Evolutionary conservation across 1,284 basidiomycete species (phyloP).

Genomic region (Pholiota adiposa): DNA sequence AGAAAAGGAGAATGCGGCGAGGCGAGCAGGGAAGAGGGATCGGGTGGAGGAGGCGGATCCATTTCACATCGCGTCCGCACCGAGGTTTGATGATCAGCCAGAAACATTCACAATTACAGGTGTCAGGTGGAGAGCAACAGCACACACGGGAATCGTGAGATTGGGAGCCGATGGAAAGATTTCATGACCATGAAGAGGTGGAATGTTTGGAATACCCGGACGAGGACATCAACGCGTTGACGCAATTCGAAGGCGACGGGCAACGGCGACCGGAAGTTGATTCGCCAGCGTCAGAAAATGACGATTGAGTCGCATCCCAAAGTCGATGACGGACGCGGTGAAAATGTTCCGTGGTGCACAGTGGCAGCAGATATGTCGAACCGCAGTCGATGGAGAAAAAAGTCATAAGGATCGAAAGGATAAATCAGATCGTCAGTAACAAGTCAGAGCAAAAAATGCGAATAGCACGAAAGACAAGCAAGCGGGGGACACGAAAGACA

Average conservation of each 20-base stretch:
- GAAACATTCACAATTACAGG: background rate
- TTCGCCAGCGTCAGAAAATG: background rate
- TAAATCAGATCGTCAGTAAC: background rate
- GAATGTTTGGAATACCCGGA: background rate
- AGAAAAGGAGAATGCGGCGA: background rate
- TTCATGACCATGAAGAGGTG: background rate
- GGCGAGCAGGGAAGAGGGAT: background rate
- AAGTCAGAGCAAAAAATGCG: background rate
- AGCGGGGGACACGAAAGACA: background rate
- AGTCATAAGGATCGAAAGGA: background rate
- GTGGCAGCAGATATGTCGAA: background rate
- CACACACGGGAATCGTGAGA: conserved; percentile 4
- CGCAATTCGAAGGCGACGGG: background rate
- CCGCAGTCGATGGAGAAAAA: background rate
- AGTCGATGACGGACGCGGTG: background rate
- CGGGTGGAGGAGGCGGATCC: background rate
- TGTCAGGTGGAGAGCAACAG: background rate
- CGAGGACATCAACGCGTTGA: background rate
- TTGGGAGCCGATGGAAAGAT: background rate
- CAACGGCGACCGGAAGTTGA: background rate
- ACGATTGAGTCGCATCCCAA: background rate
- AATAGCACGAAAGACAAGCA: background rate
- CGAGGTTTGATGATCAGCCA: background rate
- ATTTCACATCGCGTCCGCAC: background rate
- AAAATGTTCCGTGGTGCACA: background rate